A percentile compares a stretch with the other conserved stretches of the same genome.
phyloP scores from a whole-genome alignment of 768 basidiomycete species.

The Rhodotorula paludigena region DNA sequence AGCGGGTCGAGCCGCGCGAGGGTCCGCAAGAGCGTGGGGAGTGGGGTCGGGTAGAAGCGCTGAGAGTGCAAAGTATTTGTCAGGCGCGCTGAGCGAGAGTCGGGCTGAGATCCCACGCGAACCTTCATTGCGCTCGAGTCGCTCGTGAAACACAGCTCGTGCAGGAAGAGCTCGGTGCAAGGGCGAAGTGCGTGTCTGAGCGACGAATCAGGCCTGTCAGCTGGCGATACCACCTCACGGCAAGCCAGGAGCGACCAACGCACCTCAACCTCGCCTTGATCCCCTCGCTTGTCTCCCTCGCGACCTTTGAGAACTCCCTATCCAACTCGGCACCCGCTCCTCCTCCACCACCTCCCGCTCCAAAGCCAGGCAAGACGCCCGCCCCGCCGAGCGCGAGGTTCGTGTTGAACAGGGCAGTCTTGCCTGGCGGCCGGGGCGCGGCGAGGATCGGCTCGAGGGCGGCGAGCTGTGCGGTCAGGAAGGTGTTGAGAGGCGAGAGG shows the following conservation, averaged over 20 bases:
- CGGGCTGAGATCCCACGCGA: not conserved
- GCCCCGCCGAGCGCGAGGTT: conserved; percentile 7
- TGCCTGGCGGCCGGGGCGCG: conserved; percentile 7
- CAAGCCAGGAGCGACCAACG: not conserved
- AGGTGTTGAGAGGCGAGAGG: not conserved
- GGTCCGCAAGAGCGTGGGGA: conserved; percentile 9
- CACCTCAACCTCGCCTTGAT: conserved; percentile 8
- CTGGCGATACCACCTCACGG: not conserved
- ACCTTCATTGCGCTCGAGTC: conserved; percentile 28
- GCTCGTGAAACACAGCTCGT: conserved; percentile 33
- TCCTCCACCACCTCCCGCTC: not conserved
- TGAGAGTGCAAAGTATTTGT: not conserved
- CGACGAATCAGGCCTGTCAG: too few species aligned
- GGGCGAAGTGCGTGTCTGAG: conserved; percentile 13
- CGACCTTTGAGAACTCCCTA: conserved; percentile 14
- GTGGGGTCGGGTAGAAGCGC: conserved; percentile 21
- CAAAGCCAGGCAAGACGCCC: not conserved
- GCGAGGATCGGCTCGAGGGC: conserved; percentile 4
- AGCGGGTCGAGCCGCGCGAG: conserved; percentile 6
- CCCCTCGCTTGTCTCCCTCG: conserved; percentile 23
- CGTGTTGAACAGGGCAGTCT: conserved; percentile 20
- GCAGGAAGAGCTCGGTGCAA: conserved; percentile 5
- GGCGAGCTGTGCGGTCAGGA: not conserved
- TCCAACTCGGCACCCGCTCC: not conserved
- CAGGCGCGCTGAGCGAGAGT: not conserved